Percentiles rank a stretch among this genome's conserved stretches.
phyloP scores from a whole-genome alignment of 176 grass and related monocot genomes.

The Eremochloa ophiuroides region DNA sequence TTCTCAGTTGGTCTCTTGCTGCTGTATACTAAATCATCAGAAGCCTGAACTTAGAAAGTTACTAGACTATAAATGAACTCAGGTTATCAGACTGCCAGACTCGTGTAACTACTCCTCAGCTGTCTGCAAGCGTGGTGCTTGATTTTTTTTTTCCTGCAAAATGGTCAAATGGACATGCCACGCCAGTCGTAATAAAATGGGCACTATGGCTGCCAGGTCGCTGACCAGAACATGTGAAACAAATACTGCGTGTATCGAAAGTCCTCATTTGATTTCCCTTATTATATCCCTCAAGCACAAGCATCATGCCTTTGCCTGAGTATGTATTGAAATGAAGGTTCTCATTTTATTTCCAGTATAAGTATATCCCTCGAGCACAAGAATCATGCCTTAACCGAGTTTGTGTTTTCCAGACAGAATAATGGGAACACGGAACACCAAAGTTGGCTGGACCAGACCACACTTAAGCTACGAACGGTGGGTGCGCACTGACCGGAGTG shows the following conservation, averaged over 20 bases:
- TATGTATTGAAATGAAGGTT: too few species aligned
- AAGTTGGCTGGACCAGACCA: neutral
- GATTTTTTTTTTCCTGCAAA: neutral
- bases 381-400: neutral
- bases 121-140: neutral
- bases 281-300: neutral
- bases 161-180: neutral
- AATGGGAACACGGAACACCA: neutral
- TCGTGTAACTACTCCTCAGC: neutral
- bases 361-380: too few species aligned
- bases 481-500: conserved; percentile 17
- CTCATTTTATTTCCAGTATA: neutral
- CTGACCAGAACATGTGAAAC: neutral
- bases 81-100: neutral
- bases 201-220: neutral
- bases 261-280: neutral
- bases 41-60: too few species aligned
- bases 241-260: neutral
- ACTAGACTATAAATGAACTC: neutral
- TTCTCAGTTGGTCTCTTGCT: too few species aligned
- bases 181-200: neutral
- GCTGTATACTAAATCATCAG: too few species aligned
- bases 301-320: too few species aligned
- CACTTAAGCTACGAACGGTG: neutral
- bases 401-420: neutral